Evolutionary conservation across 164 flowering plant species (phyloP).

Genomic region (Vitis cinerea): DNA sequence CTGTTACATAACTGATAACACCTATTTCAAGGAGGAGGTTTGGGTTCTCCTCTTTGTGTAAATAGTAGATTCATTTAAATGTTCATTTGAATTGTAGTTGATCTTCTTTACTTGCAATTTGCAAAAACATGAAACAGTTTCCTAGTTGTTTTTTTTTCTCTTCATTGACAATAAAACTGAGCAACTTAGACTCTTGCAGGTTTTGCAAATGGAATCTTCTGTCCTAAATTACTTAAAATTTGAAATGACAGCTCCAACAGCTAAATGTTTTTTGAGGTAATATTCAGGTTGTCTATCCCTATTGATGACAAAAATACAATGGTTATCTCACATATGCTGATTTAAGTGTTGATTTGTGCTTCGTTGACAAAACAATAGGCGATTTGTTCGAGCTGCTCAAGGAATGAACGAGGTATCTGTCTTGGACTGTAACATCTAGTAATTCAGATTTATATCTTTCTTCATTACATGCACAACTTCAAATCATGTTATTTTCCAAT

Average conservation of each 20-base stretch:
- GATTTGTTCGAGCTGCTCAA: constrained; percentile 90
- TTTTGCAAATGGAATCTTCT: constrained; percentile 88
- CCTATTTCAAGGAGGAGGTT: constrained; percentile 94
- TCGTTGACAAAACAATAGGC: constrained; percentile 36
- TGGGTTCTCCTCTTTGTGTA: not conserved
- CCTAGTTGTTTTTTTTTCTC: not conserved
- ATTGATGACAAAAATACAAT: not conserved
- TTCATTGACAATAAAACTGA: too few species aligned
- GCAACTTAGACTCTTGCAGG: constrained; percentile 35
- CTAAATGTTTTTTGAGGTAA: constrained; percentile 88
- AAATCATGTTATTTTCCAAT: too few species aligned
- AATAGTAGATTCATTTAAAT: not conserved
- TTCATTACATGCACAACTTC: not conserved
- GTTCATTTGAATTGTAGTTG: not conserved
- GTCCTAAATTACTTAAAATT: constrained; percentile 86
- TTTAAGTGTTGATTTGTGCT: constrained; percentile 10
- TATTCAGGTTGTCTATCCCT: not conserved
- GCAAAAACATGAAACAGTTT: not conserved
- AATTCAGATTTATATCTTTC: not conserved
- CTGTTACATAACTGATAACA: constrained; percentile 95
- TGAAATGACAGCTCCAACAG: constrained; percentile 92
- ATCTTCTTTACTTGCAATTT: not conserved
- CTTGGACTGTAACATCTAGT: not conserved
- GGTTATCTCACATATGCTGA: not conserved
- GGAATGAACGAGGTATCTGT: constrained; percentile 58